Evolutionary conservation across 805 yeast species (phyloP).

Genomic region (Ogataea pilisensis): DNA sequence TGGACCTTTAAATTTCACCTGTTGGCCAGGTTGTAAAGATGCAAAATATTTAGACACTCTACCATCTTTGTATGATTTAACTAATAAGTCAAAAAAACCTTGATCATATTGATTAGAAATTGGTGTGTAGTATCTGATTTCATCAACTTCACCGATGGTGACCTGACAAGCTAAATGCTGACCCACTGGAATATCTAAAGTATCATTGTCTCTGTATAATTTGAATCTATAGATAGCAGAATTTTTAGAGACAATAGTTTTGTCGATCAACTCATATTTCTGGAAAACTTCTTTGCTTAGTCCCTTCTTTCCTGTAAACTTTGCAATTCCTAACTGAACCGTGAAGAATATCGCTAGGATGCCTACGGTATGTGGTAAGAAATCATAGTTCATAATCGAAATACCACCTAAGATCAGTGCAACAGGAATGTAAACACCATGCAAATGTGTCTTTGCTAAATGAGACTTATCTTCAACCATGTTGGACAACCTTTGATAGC

Average conservation of each 20-base stretch:
- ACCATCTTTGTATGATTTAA: slow-evolving; percentile 73
- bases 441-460: slow-evolving; percentile 64
- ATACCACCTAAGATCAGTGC: slow-evolving; percentile 59
- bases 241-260: slow-evolving; percentile 67
- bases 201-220: slow-evolving; percentile 55
- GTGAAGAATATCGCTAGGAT: slow-evolving; percentile 36
- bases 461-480: slow-evolving; percentile 33
- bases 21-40: slow-evolving; percentile 55
- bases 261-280: slow-evolving; percentile 65
- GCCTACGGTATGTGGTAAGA: slow-evolving; percentile 41
- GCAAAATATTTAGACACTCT: slow-evolving; percentile 67
- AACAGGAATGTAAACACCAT: slow-evolving; percentile 71
- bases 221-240: slow-evolving; percentile 73
- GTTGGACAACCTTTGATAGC: no score
- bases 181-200: slow-evolving; percentile 66
- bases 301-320: slow-evolving; percentile 32
- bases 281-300: slow-evolving; percentile 53
- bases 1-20: slow-evolving; percentile 72
- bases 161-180: slow-evolving; percentile 64
- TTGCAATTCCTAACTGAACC: slow-evolving; percentile 35
- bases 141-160: slow-evolving; percentile 45
- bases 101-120: slow-evolving; percentile 64
- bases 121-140: slow-evolving; percentile 70
- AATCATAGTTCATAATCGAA: slow-evolving; percentile 45
- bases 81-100: slow-evolving; percentile 73